Base-by-base conservation (phyloP, 768 basidiomycete genomes). In the Pluteus cervinus region DNA sequence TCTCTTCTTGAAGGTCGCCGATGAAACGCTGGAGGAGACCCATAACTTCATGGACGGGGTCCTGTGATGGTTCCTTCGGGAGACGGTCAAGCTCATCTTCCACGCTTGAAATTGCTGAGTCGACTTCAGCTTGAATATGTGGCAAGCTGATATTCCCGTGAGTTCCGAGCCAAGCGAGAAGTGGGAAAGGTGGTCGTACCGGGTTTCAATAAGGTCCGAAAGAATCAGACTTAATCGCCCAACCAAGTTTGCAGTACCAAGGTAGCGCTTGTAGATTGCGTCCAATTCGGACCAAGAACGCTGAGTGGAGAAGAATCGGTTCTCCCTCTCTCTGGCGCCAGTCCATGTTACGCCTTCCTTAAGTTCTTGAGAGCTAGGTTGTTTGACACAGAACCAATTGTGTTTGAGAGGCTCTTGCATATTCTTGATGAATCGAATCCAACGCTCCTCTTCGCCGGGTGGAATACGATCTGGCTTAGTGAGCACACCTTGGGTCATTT, bases 391-490 rank as follows among this genome's bases (percentile, higher is more conserved):
- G 43, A 55, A 70, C 74, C 76, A 79, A 5, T 66, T 66, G 33
- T 75, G 67, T 5, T 60, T 57, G 4, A 75, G 60, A 0, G 59
- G 43, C 35, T 68, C 58, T 1, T 55, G 58, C 16, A 74, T 70
- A 40, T 75, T 71, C n/a, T 65, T 54, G 20, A 80, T 68, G 41
- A 71, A 63, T 0, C 50, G 51, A 3, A 79, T 35, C 81, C 81
- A 83, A 1, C 41, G 46, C 1, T 54, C 58, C 33, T 73, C 71
- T 11, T 74, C 71, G 1, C 69, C 73, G 2, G 45, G 17, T 1
- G 66, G 67, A 35, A 79, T 82, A 6, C 79, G 73, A 45, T 84
- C 84, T 0, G 81, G 81, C 44, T 88, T 86, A 0, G 83, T 88
- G 14, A 85, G 64, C 12, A 85, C 80, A 32, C 82, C 83, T 83